Evolutionary conservation across 2,329 filamentous ascomycete genomes (phyloP).

Genomic region (Orbilia brochopaga): DNA sequence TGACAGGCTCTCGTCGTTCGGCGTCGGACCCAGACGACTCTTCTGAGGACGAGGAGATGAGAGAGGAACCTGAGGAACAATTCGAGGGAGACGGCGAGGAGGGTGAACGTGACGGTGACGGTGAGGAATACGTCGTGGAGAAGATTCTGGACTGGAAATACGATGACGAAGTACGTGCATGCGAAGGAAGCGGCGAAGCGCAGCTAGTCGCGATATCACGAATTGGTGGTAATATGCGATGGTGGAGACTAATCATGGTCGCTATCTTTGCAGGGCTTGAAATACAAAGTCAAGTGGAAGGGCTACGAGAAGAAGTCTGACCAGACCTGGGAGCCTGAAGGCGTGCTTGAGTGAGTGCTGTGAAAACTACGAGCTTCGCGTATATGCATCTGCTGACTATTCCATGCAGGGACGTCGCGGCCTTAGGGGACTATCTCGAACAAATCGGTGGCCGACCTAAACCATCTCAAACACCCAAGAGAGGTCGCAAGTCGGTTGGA

Average conservation of each 20-base stretch:
- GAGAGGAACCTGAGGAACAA: conserved; percentile 13
- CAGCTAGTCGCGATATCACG: neutral
- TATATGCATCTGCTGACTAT: conserved; percentile 1
- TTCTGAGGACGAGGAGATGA: conserved; percentile 42
- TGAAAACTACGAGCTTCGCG: neutral
- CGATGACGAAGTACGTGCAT: conserved; percentile 32
- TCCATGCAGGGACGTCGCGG: conserved; percentile 27
- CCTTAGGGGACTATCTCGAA: conserved; percentile 64
- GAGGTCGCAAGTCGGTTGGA: conserved; percentile 62
- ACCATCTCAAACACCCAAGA: conserved; percentile 62
- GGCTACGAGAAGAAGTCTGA: conserved; percentile 74
- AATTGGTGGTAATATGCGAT: neutral
- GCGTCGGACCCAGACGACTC: conserved; percentile 28
- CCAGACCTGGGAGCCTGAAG: conserved; percentile 78
- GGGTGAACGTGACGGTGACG: conserved; percentile 9
- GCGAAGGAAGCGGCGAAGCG: neutral
- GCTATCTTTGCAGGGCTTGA: conserved; percentile 22
- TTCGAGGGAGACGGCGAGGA: conserved; percentile 23
- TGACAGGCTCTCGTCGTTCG: conserved; percentile 20
- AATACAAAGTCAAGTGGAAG: conserved; percentile 72
- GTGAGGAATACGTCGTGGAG: conserved; percentile 18
- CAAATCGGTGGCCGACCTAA: conserved; percentile 69
- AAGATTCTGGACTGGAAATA: conserved; percentile 41
- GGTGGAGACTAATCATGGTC: conserved; percentile 4
- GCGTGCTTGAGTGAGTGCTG: conserved; percentile 62